Conservation (phyloP, 2,329 filamentous ascomycete genomes). For the Chaetomiaceae sp. region DNA sequence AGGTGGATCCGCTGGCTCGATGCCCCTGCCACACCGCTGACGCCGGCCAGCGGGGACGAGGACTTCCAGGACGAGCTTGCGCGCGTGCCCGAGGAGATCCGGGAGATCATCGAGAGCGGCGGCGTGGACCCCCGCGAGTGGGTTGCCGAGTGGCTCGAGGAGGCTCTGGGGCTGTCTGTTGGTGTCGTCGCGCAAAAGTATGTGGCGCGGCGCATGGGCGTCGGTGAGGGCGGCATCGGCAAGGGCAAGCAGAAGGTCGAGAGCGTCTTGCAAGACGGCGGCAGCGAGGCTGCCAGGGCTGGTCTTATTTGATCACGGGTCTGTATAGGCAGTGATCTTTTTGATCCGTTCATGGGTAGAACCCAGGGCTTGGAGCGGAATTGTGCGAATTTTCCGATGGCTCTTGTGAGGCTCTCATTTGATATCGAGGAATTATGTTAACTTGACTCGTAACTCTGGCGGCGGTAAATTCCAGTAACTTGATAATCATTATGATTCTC, state of each 20-base stretch:
- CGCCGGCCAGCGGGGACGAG: conserved; percentile 49
- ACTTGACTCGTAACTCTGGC: too few relatives aligned
- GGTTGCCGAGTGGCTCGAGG: conserved; percentile 97
- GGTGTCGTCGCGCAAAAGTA: conserved; percentile 92
- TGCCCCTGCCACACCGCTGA: conserved; percentile 52
- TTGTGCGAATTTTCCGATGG: too few relatives aligned
- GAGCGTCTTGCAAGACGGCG: conserved; percentile 51
- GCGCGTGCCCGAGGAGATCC: conserved; percentile 74
- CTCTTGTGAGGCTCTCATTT: too few relatives aligned
- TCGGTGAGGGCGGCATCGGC: conserved; percentile 70
- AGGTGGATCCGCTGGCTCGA: conserved; percentile 93
- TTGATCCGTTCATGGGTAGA: too few relatives aligned
- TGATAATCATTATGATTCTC: too few relatives aligned
- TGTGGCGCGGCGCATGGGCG: conserved; percentile 91
- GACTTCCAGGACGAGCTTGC: conserved; percentile 31
- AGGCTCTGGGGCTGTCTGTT: conserved; percentile 69
- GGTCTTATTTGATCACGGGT: conserved; percentile 40
- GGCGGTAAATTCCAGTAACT: too few relatives aligned
- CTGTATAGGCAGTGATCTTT: too few relatives aligned
- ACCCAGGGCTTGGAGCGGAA: too few relatives aligned
- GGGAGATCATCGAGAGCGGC: conserved; percentile 70
- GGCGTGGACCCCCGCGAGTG: conserved; percentile 91
- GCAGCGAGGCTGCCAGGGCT: conserved; percentile 56
- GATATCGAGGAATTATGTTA: too few relatives aligned
- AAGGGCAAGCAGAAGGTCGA: conserved; percentile 58